Conservation (phyloP, 2,329 filamentous ascomycete species). For the Mariannaea elegans region DNA sequence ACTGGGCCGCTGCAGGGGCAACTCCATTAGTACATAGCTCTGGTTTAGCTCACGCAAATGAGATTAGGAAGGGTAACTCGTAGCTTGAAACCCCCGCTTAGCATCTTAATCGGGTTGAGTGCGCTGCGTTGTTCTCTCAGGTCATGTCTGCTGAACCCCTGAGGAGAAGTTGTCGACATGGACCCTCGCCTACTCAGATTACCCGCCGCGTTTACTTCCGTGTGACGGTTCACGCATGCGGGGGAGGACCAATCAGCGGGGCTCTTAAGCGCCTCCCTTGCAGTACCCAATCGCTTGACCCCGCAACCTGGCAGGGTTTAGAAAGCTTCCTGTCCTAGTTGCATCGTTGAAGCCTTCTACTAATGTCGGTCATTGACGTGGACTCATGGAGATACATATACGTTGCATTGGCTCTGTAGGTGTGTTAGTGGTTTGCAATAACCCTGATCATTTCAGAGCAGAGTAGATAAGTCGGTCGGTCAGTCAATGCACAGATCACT, state of each 20-base stretch:
- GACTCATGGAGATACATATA: constrained; percentile 21
- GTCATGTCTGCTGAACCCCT: constrained; percentile 7
- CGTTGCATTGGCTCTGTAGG: too few species aligned
- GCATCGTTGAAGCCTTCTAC: constrained; percentile 23
- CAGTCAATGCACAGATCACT: too few species aligned
- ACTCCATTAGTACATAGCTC: not conserved
- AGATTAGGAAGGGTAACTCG: constrained; percentile 5
- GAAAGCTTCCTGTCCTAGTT: constrained; percentile 25
- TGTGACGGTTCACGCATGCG: constrained; percentile 34
- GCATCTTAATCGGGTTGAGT: constrained; percentile 1
- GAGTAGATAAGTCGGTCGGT: too few species aligned
- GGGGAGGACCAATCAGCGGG: constrained; percentile 36
- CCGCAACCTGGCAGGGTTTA: constrained; percentile 34
- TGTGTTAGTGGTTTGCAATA: too few species aligned
- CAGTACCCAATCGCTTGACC: constrained; percentile 38
- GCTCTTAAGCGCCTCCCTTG: constrained; percentile 43
- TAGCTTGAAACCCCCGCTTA: constrained; percentile 2
- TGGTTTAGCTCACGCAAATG: constrained; percentile 4
- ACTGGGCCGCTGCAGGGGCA: constrained; percentile 1
- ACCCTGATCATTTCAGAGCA: too few species aligned
- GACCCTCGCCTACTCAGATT: not conserved
- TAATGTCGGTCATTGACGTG: constrained; percentile 20
- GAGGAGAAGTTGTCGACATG: not conserved
- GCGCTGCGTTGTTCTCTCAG: not conserved
- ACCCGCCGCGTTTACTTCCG: constrained; percentile 28